Percentiles rank a stretch among this genome's conserved stretches.
phyloP scores from a whole-genome alignment of 1,284 basidiomycete genomes.

The Trichosporon sp. region DNA sequence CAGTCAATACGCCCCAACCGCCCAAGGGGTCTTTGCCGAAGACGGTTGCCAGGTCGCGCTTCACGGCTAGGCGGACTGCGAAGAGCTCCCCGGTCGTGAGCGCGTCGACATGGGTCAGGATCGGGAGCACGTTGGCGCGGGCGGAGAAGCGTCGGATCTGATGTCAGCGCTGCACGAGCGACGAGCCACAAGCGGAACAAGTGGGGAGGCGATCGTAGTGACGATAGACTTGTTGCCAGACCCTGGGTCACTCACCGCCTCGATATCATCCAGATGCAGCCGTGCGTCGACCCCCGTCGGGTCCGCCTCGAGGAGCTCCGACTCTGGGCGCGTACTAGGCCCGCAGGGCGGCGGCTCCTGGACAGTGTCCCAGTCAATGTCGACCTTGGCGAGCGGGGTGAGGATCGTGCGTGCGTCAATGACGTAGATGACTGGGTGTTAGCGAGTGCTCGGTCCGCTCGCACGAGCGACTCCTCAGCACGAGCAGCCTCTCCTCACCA shows the following conservation, averaged over 20 bases:
- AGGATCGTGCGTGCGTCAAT: constrained; percentile 49
- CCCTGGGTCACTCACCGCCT: constrained; percentile 25
- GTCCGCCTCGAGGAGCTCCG: constrained; percentile 27
- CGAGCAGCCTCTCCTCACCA: too few species aligned
- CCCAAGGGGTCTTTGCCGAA: constrained; percentile 33
- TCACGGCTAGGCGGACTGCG: constrained; percentile 35
- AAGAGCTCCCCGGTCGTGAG: constrained; percentile 43
- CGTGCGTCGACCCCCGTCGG: constrained; percentile 24
- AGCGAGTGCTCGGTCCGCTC: not conserved
- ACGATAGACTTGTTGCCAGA: too few species aligned
- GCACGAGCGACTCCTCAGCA: too few species aligned
- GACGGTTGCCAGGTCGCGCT: constrained; percentile 38
- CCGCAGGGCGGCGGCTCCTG: constrained; percentile 24
- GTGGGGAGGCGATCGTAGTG: too few species aligned
- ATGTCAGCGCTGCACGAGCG: constrained; percentile 4
- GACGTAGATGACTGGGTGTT: constrained; percentile 46
- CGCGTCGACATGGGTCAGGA: constrained; percentile 47
- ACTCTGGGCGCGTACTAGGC: constrained; percentile 23
- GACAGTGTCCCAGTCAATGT: constrained; percentile 33
- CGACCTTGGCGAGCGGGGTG: constrained; percentile 20
- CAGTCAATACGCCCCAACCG: constrained; percentile 27
- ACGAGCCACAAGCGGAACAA: too few species aligned
- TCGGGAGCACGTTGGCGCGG: constrained; percentile 49
- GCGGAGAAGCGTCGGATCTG: constrained; percentile 45
- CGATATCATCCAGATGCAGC: constrained; percentile 31